phyloP scores from a whole-genome alignment of 1,284 basidiomycete genomes.

The Exobasidium cylindrosporum region DNA sequence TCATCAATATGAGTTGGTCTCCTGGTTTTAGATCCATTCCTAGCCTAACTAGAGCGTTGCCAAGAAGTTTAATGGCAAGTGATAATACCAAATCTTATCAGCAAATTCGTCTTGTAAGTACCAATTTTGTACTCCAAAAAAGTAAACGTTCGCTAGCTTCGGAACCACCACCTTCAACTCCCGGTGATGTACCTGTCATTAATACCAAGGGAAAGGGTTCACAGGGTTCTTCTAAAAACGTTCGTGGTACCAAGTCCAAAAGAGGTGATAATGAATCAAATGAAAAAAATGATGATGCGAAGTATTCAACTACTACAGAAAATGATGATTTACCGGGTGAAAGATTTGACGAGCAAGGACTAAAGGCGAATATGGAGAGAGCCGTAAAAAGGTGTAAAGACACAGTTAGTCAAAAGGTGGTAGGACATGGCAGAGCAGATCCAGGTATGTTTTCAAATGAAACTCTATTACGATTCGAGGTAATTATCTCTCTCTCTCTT shows the following conservation, averaged over 20 bases:
- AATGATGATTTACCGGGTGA: conserved; percentile 39
- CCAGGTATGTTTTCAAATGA: conserved; percentile 15
- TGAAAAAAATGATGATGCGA: conserved; percentile 14
- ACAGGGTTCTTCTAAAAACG: conserved; percentile 25
- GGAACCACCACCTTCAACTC: neutral
- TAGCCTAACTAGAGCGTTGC: no score
- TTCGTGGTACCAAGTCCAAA: conserved; percentile 27
- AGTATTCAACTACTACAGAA: conserved; percentile 20
- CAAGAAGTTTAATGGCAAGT: no score
- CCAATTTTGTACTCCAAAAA: neutral
- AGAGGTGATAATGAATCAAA: conserved; percentile 19
- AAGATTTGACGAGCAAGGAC: conserved; percentile 30
- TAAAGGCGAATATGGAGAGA: conserved; percentile 33
- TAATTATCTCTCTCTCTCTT: neutral
- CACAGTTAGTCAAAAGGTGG: conserved; percentile 34
- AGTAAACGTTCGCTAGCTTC: neutral
- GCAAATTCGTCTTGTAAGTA: no score
- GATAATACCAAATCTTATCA: no score
- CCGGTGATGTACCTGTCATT: conserved; percentile 42
- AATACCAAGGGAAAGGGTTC: conserved; percentile 43
- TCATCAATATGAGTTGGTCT: no score
- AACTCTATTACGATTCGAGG: neutral
- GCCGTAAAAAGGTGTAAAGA: conserved; percentile 32
- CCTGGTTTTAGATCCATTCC: no score
- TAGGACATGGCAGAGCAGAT: conserved; percentile 37